A percentile compares a stretch with the other conserved stretches of the same genome.
phyloP scores from a whole-genome alignment of 1,284 basidiomycete genomes.

The Fomes fomentarius region DNA sequence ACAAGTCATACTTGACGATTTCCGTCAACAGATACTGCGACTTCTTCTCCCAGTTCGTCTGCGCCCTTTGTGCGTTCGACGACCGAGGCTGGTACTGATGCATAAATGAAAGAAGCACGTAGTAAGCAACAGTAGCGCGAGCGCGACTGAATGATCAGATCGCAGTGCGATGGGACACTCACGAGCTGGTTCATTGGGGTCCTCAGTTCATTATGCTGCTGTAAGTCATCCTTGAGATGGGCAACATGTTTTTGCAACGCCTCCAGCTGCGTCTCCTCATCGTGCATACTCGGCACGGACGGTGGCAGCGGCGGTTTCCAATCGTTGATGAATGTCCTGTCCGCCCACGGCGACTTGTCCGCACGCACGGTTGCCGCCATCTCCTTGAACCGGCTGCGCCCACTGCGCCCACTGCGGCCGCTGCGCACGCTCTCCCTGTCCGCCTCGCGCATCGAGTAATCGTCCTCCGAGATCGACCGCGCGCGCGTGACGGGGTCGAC shows the following conservation, averaged over 20 bases:
- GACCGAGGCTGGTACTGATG: conserved; percentile 82
- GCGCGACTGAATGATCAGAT: conserved; percentile 7
- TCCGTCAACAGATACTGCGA: conserved; percentile 88
- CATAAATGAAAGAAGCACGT: background rate
- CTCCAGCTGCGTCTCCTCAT: conserved; percentile 91
- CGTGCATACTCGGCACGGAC: conserved; percentile 80
- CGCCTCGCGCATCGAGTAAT: conserved; percentile 50
- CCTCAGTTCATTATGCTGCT: conserved; percentile 83
- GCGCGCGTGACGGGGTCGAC: conserved; percentile 53
- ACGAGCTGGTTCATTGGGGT: conserved; percentile 86
- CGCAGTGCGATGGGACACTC: conserved; percentile 30
- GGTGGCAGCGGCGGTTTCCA: conserved; percentile 92
- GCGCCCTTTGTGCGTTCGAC: conserved; percentile 76
- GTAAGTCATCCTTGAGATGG: conserved; percentile 77
- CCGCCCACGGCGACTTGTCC: conserved; percentile 68
- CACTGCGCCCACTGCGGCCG: conserved; percentile 70
- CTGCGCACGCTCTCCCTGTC: conserved; percentile 68
- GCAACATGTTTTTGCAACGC: conserved; percentile 81
- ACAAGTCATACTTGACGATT: conserved; percentile 95
- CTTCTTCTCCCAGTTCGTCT: conserved; percentile 92
- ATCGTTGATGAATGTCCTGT: conserved; percentile 86
- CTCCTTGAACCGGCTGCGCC: conserved; percentile 69
- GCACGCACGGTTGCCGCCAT: conserved; percentile 64
- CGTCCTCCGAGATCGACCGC: conserved; percentile 59
- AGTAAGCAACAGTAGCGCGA: too few species aligned